Evolutionary conservation across 257 asterid species (phyloP).

Genomic region (Solanum sejunctum): DNA sequence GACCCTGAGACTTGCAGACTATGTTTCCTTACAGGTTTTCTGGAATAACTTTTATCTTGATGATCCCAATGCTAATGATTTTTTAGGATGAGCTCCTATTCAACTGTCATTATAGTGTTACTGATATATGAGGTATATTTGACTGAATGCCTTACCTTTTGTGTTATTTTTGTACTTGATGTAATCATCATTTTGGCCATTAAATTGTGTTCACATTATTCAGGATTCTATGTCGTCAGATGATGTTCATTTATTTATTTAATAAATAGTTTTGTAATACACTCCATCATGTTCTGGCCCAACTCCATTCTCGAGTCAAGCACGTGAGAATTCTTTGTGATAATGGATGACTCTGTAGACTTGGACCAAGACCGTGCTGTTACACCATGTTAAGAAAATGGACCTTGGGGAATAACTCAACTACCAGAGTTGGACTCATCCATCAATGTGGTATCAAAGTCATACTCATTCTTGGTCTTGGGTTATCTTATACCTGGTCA

Average conservation of each 20-base stretch:
- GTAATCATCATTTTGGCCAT: neutral
- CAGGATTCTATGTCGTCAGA: neutral
- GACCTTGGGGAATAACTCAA: neutral
- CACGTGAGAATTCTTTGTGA: neutral
- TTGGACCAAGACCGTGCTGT: neutral
- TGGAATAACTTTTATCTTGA: neutral
- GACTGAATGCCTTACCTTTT: neutral
- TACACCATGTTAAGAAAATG: neutral
- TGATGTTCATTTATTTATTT: neutral
- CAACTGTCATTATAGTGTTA: neutral
- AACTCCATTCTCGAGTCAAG: neutral
- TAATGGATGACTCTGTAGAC: neutral
- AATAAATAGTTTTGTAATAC: neutral
- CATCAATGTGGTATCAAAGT: neutral
- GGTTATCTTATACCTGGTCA: neutral
- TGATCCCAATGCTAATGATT: neutral
- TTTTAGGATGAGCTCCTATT: neutral
- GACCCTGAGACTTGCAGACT: neutral
- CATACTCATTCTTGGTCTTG: neutral
- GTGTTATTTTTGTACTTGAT: neutral
- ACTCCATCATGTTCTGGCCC: neutral
- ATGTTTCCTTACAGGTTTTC: neutral
- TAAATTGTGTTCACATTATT: neutral
- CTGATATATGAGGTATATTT: neutral
- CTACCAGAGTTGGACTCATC: neutral